Base-by-base conservation (phyloP, 2,329 filamentous ascomycete genomes). In the Venturia carpophila region DNA sequence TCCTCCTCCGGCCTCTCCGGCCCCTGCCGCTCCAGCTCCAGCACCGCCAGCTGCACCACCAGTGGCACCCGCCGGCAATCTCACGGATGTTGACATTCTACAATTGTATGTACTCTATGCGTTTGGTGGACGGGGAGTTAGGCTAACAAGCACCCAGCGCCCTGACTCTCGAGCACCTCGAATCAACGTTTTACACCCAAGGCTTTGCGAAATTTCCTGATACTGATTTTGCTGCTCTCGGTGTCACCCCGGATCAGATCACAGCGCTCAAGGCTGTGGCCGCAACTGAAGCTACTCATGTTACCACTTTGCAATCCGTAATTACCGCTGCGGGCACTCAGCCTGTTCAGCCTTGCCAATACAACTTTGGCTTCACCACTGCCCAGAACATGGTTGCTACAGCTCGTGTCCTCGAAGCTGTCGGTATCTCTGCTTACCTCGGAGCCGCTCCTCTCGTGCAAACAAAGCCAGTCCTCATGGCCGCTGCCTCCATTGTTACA, bases 161-260 rank as follows among this genome's bases (percentile, higher is more conserved):
- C 68, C 79, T 90, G 65, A 90, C 88, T 6, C 80, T 90, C 58
- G 89, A 92, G 76, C 86, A 88, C 76, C 86, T 91, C 71, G 89
- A 91, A 77, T 81, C 85, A 30, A 79, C 82, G 65, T 91, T 90
- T 76, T 91, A 92, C 80, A 80, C 83, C 70, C 81, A 88, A 72
- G 88, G 87, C 45, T 89, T 91, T 72, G 80, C 80, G 68, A 82
- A 84, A 74, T 89, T 91, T 77, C 80, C 84, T 34, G 80, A 83
- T 49, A 74, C 80, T 39, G 84, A 90, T 71, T 91, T 92, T 76
- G 73, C 77, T 30, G 84, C 84, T 45, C 79, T 87, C 17, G 87
- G 87, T 67, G 80, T 88, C 66, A 79, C 74, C 65, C 75, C 79
- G 49, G 71, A 72, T 21, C 80, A 87, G 68, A 79, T 88, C 69